Evolutionary conservation across 108 stramenopile genomes (phyloP).

Genomic region (Fistulifera pelliculosa): DNA sequence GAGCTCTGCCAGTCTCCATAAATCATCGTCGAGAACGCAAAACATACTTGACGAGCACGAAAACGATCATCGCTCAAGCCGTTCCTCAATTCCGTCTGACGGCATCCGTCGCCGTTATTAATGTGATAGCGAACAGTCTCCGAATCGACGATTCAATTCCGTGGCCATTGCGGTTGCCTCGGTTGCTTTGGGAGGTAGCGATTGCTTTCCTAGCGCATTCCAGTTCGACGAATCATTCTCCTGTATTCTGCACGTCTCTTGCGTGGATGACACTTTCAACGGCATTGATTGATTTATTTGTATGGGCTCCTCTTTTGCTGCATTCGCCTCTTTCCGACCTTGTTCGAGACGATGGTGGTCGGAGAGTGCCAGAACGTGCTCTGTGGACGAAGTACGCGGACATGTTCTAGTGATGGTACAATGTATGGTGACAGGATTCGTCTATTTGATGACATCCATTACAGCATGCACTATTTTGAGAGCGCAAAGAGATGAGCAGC

Average conservation of each 20-base stretch:
- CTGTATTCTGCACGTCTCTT: constrained; percentile 15
- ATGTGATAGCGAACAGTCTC: constrained; percentile 7
- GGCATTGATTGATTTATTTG: constrained; percentile 21
- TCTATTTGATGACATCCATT: constrained; percentile 22
- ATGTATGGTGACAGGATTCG: constrained; percentile 20
- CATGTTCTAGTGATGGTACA: constrained; percentile 19
- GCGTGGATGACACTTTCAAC: constrained; percentile 14
- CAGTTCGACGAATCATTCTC: constrained; percentile 3
- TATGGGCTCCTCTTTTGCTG: constrained; percentile 28
- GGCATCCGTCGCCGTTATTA: constrained; percentile 1
- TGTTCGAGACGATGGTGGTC: constrained; percentile 14
- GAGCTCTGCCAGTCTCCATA: too few species aligned
- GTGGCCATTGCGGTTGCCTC: constrained; percentile 16
- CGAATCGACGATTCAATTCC: constrained; percentile 6
- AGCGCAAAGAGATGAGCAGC: constrained; percentile 11
- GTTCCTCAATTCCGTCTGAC: constrained; percentile 3
- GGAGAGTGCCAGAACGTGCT: constrained; percentile 19
- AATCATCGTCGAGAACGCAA: too few species aligned
- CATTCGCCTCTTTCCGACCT: constrained; percentile 19
- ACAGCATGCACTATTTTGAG: constrained; percentile 9
- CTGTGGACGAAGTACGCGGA: background rate
- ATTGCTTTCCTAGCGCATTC: constrained; percentile 15
- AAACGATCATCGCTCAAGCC: too few species aligned
- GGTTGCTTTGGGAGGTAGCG: constrained; percentile 21
- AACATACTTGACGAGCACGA: too few species aligned